Conservation (phyloP, 768 basidiomycete genomes). For the Holtermannia corniformis region DNA sequence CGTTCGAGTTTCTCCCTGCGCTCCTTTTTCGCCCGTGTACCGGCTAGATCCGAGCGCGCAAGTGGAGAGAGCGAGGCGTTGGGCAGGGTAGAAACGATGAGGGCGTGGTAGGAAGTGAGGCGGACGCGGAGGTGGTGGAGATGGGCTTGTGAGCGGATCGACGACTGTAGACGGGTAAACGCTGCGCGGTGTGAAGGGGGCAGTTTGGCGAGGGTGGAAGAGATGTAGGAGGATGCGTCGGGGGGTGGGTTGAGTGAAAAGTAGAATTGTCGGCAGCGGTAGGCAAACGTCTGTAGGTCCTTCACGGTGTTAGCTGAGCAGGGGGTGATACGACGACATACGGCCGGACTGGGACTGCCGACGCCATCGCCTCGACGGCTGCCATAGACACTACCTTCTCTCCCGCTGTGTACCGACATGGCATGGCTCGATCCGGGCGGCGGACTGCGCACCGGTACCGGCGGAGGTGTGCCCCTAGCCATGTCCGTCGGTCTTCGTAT, state of each 20-base stretch:
- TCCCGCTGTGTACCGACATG: slow-evolving; percentile 9
- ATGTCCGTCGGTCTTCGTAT: not conserved
- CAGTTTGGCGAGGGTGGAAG: slow-evolving; percentile 66
- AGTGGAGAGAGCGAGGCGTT: slow-evolving; percentile 71
- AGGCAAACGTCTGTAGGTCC: slow-evolving; percentile 28
- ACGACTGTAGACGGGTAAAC: slow-evolving; percentile 75
- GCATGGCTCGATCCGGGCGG: not conserved
- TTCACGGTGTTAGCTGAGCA: slow-evolving; percentile 1
- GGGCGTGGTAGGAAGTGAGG: slow-evolving; percentile 76
- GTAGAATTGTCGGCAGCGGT: slow-evolving; percentile 31
- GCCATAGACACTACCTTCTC: slow-evolving; percentile 9
- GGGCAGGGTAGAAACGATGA: slow-evolving; percentile 64
- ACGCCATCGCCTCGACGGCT: slow-evolving; percentile 11
- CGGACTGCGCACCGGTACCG: not conserved
- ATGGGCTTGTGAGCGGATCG: slow-evolving; percentile 76
- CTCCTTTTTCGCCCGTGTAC: slow-evolving; percentile 62
- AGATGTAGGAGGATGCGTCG: slow-evolving; percentile 49
- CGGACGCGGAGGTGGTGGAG: slow-evolving; percentile 64
- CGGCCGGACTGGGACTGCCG: slow-evolving; percentile 14
- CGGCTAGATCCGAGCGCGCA: slow-evolving; percentile 57
- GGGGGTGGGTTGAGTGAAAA: slow-evolving; percentile 22
- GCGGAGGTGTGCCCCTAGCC: not conserved
- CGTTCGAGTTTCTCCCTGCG: slow-evolving; percentile 63
- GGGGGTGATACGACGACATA: slow-evolving; percentile 4
- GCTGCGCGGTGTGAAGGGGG: slow-evolving; percentile 77